These are phyloP conservation scores for Pachyrhizus erosus DNA, from an alignment of 306 rosid genomes.

Conservation along the genomic window DNA sequence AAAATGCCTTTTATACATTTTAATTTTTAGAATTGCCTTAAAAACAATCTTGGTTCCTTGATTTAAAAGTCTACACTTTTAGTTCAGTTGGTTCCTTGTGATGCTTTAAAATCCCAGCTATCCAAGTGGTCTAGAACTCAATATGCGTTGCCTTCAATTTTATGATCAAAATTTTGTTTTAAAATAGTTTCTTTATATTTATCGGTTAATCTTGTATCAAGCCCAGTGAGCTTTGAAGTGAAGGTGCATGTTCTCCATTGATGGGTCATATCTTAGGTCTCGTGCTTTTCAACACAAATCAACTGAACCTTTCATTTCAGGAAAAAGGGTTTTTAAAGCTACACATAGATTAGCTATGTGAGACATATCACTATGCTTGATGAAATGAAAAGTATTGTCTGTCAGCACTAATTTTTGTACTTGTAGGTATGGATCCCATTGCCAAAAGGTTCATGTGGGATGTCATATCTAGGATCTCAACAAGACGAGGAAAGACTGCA, in stretches of 20 bases:
- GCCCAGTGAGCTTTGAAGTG: conserved; percentile 27
- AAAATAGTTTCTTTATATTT: conserved; percentile 22
- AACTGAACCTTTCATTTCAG: conserved; percentile 20
- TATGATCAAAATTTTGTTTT: conserved; percentile 21
- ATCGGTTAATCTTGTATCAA: conserved; percentile 9
- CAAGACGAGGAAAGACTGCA: conserved; percentile 95
- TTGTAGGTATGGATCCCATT: conserved; percentile 93
- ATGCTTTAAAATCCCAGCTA: conserved; percentile 29
- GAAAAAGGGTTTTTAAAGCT: conserved; percentile 18
- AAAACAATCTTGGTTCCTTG: not conserved
- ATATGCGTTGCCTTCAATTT: conserved; percentile 15
- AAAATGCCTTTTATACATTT: conserved; percentile 35
- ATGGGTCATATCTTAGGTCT: conserved; percentile 19
- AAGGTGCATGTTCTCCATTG: conserved; percentile 15
- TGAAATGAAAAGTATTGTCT: conserved; percentile 26
- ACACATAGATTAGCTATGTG: conserved; percentile 19
- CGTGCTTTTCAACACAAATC: conserved; percentile 7
- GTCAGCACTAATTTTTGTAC: conserved; percentile 27
- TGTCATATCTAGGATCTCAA: conserved; percentile 90
- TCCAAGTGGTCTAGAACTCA: conserved; percentile 34
- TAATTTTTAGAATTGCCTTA: not conserved
- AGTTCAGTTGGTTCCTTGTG: conserved; percentile 30
- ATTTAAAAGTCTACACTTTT: conserved; percentile 14
- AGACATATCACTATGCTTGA: conserved; percentile 36
- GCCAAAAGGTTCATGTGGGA: conserved; percentile 99